These are phyloP conservation scores for Xylaria sp. DNA, from an alignment of 2,329 filamentous ascomycete species.

Conservation along the genomic window DNA sequence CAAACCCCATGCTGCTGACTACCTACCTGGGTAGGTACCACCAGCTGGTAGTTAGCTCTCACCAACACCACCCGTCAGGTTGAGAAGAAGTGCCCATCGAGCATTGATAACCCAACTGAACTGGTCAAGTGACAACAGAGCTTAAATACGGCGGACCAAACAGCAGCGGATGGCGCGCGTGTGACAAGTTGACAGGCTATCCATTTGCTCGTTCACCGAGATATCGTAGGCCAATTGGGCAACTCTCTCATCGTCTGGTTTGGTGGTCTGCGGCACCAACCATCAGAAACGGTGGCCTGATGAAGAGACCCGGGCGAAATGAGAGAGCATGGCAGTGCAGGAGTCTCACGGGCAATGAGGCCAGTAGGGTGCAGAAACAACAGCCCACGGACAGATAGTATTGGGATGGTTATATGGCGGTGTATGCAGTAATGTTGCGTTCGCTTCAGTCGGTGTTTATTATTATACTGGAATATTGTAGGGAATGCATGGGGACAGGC, in stretches of 20 bases:
- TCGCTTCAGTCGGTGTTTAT: constrained; percentile 28
- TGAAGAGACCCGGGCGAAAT: constrained; percentile 25
- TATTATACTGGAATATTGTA: constrained; percentile 13
- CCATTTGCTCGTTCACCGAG: constrained; percentile 30
- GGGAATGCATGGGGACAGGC: constrained; percentile 22
- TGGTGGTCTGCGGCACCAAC: constrained; percentile 9
- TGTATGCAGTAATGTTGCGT: constrained; percentile 33
- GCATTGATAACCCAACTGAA: neutral
- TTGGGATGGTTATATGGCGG: constrained; percentile 16
- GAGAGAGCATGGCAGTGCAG: constrained; percentile 28
- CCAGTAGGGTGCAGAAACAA: constrained; percentile 12
- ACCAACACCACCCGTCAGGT: neutral
- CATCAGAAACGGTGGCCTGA: constrained; percentile 22
- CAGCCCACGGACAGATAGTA: constrained; percentile 22
- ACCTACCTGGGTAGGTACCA: neutral
- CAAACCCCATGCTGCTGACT: neutral
- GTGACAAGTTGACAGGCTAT: constrained; percentile 14
- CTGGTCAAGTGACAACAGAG: constrained; percentile 27
- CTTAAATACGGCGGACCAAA: constrained; percentile 11
- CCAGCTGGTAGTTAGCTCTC: constrained; percentile 2
- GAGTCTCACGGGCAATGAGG: neutral
- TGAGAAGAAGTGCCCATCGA: constrained; percentile 1
- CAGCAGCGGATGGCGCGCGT: constrained; percentile 22
- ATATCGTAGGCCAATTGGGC: constrained; percentile 24
- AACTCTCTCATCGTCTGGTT: neutral